Base-by-base conservation (phyloP, 306 rosid species). In the Fragaria vesca region DNA sequence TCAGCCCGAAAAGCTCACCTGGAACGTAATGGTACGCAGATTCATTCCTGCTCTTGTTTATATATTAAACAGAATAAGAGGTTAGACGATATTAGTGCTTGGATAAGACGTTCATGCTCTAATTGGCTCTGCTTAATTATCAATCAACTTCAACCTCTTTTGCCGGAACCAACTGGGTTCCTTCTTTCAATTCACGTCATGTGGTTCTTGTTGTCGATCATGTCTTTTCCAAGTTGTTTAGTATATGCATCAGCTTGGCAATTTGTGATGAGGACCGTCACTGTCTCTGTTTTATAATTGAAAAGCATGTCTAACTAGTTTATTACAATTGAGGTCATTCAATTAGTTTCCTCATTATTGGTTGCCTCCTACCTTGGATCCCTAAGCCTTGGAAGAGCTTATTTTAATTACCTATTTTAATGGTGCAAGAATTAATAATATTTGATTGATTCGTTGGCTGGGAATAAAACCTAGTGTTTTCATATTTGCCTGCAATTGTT, bases 1-100 rank as follows among this genome's bases (percentile, higher is more conserved):
- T 45, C 98, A 94, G 20, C 98, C 98, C 0, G 90, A 94, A 83
- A 90, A 94, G 79, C 97, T 94, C 72, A 89, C 83, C 34, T 94
- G 98, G 98, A 94, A 94, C 72, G 83, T 94, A 65, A 89, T 90
- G 96, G 98, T 89, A 85, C 7, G 21, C 46, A 8, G 46, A 42
- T 6, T 43, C 46, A 38, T 38, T 38, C 42, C 36, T 32, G 4
- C 36, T 32, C 36, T 32, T 32, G 4, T 32, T 32, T 32, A 32
- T 32, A 32, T 32, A 32, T 32, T 0, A 32, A 3, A 32, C 36
- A 32, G 36, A 38, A 38, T 38, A 38, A 38, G 1, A 6, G 8
- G 0, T 38, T 38, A 38, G 8, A 6, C 8, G 42, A 38, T 5
- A 6, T 38, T 38, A 38, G 17, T 6, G 2, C 43, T 0, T 32